Base-by-base conservation (phyloP, 169 alveolate species). In the Babesia bigemina region DNA sequence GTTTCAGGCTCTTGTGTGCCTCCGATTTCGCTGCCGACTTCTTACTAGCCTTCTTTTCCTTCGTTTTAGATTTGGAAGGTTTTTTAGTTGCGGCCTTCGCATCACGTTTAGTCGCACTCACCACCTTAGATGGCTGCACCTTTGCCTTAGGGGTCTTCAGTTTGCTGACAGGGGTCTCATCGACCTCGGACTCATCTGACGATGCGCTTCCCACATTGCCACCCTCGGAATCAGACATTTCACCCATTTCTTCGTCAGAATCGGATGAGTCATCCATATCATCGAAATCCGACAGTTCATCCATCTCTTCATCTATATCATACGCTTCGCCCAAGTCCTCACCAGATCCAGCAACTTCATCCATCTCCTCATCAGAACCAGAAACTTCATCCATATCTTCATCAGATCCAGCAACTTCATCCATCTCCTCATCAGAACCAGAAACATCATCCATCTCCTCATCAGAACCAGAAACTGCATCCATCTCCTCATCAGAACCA, bases 361-460 rank as follows among this genome's bases (percentile, higher is more conserved):
- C 36, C 26, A 42, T 63, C 19, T 60, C 79, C 22, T 60, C 29
- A 26, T 47, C 84, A 1, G 71, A 22, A 28, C n/a, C 61, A 21
- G 33, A 17, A 16, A 11, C 26, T 21, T 21, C n/a, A 49, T 21
- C 28, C 2, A 2, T 53, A 53, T 11, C 12, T 28, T 16, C n/a
- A 7, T 19, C 57, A 7, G 57, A 49, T 3, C 7, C 57, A 3
- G 57, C 2, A 2, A 21, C 24, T 19, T 49, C 57, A 17, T 17
- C n/a, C 57, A 49, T 49, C 4, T 21, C 57, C 9, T 49, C 63
- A 26, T 21, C 22, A 16, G n/a, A 13, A 28, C 8, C 63, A 28
- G 9, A n/a, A 2, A 24, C 58, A n/a, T 55, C 59, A 50, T 29
- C 11, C 3, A 14, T 21, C 13, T 12, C 66, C 19, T 61, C 72